These are phyloP conservation scores for Eucalyptus albens DNA, from an alignment of 345 rosid species.

Conservation along the genomic window DNA sequence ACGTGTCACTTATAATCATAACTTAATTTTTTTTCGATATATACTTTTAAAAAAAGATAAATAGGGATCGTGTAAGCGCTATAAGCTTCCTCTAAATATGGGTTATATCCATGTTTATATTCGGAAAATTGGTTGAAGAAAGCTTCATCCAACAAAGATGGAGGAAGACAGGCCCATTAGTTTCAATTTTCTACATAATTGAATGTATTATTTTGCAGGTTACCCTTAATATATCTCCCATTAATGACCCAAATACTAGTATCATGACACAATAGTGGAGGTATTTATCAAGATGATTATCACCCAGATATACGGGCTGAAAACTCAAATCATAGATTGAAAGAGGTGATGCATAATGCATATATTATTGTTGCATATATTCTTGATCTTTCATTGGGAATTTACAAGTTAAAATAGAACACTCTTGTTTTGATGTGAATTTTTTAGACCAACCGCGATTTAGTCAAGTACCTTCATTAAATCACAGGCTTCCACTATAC, in stretches of 20 bases:
- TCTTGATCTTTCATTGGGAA: not conserved
- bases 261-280: not conserved
- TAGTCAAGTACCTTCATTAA: not conserved
- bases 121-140: not conserved
- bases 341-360: not conserved
- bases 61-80: not conserved
- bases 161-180: not conserved
- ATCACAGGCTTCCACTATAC: not conserved
- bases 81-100: not conserved
- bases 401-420: not conserved
- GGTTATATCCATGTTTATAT: not conserved
- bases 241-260: not conserved
- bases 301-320: not conserved
- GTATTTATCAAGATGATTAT: not conserved
- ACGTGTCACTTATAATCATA: too few species aligned
- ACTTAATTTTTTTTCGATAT: too few species aligned
- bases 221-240: not conserved
- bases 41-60: too few species aligned
- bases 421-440: not conserved
- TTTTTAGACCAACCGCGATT: not conserved
- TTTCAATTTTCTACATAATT: not conserved
- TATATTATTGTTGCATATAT: not conserved
- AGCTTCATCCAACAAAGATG: not conserved
- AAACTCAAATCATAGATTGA: not conserved
- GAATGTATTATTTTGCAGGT: not conserved